phyloP scores from a whole-genome alignment of 2,329 filamentous ascomycete species.

The Xylariaceae sp. region DNA sequence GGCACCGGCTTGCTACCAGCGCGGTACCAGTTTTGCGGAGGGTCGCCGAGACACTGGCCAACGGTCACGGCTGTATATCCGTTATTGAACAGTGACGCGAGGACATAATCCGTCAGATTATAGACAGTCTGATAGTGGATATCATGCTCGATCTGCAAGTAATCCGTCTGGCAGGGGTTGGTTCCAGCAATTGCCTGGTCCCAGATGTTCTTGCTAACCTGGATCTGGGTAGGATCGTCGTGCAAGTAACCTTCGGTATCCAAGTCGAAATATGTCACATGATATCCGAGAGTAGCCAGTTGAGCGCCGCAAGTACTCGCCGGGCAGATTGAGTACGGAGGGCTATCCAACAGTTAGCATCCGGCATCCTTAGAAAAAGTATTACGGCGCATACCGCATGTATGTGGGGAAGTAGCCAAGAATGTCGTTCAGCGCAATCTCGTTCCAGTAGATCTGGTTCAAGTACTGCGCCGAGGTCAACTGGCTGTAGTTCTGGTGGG shows the following conservation, averaged over 20 bases:
- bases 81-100: slow-evolving; percentile 37
- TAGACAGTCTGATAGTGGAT: slow-evolving; percentile 44
- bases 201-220: slow-evolving; percentile 35
- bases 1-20: slow-evolving; percentile 27
- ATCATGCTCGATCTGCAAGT: slow-evolving; percentile 41
- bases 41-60: slow-evolving; percentile 50
- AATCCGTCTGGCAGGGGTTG: slow-evolving; percentile 29
- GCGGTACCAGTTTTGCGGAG: slow-evolving; percentile 49
- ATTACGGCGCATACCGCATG: slow-evolving; percentile 26
- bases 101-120: slow-evolving; percentile 42
- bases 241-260: slow-evolving; percentile 33
- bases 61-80: slow-evolving; percentile 47
- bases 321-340: slow-evolving; percentile 32
- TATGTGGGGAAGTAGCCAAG: slow-evolving; percentile 34
- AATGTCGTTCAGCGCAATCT: slow-evolving; percentile 33
- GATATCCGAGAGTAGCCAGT: slow-evolving; percentile 30
- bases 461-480: slow-evolving; percentile 28
- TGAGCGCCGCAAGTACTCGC: slow-evolving; percentile 25
- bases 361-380: not conserved
- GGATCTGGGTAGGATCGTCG: slow-evolving; percentile 31
- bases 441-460: slow-evolving; percentile 33
- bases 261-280: slow-evolving; percentile 31
- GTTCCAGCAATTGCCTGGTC: slow-evolving; percentile 32
- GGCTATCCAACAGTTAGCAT: slow-evolving; percentile 22
- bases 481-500: slow-evolving; percentile 32